These are phyloP conservation scores for Mallotus repandus DNA, from an alignment of 441 rosid species.

Conservation along the genomic window DNA sequence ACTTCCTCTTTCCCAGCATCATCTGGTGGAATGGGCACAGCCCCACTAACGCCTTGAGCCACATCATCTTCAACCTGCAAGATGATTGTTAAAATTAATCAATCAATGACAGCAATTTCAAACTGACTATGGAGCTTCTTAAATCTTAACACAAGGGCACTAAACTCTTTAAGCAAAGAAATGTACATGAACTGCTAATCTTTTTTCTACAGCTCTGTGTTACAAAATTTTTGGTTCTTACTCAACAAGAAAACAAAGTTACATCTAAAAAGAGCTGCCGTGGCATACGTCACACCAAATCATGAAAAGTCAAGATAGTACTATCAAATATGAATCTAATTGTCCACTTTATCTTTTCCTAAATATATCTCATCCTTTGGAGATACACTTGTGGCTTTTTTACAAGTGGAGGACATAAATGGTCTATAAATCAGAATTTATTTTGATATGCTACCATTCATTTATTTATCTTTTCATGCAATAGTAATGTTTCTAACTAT, in stretches of 20 bases:
- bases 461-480: neutral
- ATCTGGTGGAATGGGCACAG: slow-evolving; percentile 64
- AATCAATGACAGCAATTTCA: neutral
- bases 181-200: neutral
- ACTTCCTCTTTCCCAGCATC: slow-evolving; percentile 78
- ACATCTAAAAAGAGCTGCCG: neutral
- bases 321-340: neutral
- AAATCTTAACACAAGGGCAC: neutral
- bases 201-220: neutral
- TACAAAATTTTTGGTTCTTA: neutral
- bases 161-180: neutral
- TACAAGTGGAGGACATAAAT: neutral
- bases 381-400: neutral
- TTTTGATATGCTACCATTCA: neutral
- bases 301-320: neutral
- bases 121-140: neutral
- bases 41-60: slow-evolving; percentile 57
- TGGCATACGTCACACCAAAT: neutral
- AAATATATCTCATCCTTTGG: neutral
- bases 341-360: neutral
- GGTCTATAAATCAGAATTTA: neutral
- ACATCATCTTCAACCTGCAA: slow-evolving; percentile 78
- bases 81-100: slow-evolving; percentile 3
- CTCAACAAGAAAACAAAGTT: neutral
- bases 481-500: neutral